A percentile compares a stretch with the other conserved stretches of the same genome.
phyloP scores from a whole-genome alignment of 1,284 basidiomycete species.

The Stereum hirsutum region DNA sequence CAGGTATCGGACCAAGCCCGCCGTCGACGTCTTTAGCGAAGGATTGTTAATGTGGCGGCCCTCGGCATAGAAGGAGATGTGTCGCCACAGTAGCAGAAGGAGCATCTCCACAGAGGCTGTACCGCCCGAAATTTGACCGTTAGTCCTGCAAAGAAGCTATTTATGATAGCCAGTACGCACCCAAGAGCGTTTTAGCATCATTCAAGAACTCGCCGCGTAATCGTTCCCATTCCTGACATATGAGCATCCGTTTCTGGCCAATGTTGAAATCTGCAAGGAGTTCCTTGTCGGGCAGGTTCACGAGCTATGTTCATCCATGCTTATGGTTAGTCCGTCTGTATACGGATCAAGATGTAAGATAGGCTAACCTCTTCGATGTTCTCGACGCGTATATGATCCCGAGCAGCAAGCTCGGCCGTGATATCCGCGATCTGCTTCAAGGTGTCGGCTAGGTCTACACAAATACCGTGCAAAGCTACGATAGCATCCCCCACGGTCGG shows the following conservation, averaged over 20 bases:
- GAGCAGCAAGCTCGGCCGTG: constrained; percentile 61
- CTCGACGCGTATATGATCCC: constrained; percentile 60
- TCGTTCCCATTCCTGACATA: constrained; percentile 48
- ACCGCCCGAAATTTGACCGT: too few relatives aligned
- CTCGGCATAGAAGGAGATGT: constrained; percentile 58
- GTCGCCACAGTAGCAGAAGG: constrained; percentile 80
- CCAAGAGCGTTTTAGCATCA: constrained; percentile 43
- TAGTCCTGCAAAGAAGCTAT: too few relatives aligned
- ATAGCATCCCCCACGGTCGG: constrained; percentile 75
- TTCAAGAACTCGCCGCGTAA: constrained; percentile 34
- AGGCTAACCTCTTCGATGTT: constrained; percentile 57
- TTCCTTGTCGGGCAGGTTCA: constrained; percentile 41
- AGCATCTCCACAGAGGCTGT: constrained; percentile 76
- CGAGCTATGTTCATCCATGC: constrained; percentile 31
- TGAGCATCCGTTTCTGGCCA: constrained; percentile 54
- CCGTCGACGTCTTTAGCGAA: constrained; percentile 31
- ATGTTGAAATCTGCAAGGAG: constrained; percentile 58
- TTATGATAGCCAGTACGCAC: constrained; percentile 27
- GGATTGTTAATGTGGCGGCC: constrained; percentile 26
- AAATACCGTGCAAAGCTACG: constrained; percentile 56
- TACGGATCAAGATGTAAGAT: not conserved
- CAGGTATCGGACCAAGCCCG: constrained; percentile 44
- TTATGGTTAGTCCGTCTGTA: not conserved
- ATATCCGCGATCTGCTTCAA: constrained; percentile 64
- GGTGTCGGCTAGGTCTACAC: constrained; percentile 47